Evolutionary conservation across 2,329 filamentous ascomycete genomes (phyloP).

Genomic region (Aureobasidium zeae): DNA sequence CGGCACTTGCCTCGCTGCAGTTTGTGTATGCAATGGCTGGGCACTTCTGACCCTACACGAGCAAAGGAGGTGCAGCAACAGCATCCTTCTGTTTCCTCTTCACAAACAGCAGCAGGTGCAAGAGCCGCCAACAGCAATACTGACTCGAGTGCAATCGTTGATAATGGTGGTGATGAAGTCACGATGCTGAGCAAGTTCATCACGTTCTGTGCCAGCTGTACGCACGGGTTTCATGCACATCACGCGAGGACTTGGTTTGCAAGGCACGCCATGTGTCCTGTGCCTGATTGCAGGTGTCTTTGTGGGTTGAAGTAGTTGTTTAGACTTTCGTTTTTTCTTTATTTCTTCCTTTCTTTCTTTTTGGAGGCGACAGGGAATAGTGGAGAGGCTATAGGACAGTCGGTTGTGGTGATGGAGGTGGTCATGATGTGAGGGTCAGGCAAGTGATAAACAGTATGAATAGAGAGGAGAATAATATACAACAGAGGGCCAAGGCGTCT

Average conservation of each 20-base stretch:
- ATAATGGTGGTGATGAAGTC: conserved; percentile 26
- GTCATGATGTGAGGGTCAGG: too few relatives aligned
- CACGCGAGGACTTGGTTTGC: conserved; percentile 55
- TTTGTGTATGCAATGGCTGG: conserved; percentile 53
- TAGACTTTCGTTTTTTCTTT: too few relatives aligned
- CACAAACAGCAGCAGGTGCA: conserved; percentile 22
- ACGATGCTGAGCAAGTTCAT: conserved; percentile 44
- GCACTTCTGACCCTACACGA: conserved; percentile 46
- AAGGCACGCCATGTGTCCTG: conserved; percentile 45
- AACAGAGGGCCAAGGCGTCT: too few relatives aligned
- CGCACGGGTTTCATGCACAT: conserved; percentile 55
- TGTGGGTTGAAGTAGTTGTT: conserved; percentile 36
- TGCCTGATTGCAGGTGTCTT: conserved; percentile 46
- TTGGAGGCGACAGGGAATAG: too few relatives aligned
- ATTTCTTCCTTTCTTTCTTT: too few relatives aligned
- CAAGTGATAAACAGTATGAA: too few relatives aligned
- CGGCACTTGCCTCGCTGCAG: conserved; percentile 54
- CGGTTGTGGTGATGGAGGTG: too few relatives aligned
- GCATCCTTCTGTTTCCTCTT: background rate
- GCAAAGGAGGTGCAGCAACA: conserved; percentile 16
- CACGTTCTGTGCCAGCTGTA: conserved; percentile 53
- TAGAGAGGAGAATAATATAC: too few relatives aligned
- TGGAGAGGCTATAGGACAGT: too few relatives aligned
- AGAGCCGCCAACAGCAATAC: too few relatives aligned
- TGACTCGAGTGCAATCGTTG: too few relatives aligned